phyloP scores from a whole-genome alignment of 1,139 yeast genomes.

The Saccharomyces hybrid region DNA sequence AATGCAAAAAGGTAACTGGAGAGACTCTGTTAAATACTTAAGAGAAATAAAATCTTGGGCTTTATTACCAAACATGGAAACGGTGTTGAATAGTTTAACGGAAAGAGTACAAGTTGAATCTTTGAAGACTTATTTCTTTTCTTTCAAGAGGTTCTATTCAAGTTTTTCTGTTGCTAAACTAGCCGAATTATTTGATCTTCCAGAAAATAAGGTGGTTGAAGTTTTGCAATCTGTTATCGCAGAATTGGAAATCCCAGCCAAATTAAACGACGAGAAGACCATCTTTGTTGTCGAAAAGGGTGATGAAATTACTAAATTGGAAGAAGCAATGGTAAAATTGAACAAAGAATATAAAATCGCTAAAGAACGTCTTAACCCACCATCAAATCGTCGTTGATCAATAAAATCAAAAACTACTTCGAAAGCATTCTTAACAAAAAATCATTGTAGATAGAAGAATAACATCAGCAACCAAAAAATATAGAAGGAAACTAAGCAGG shows the following conservation, averaged over 20 bases:
- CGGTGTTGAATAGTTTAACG: conserved; percentile 61
- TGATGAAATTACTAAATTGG: conserved; percentile 77
- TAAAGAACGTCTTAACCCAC: conserved; percentile 29
- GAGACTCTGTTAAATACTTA: conserved; percentile 62
- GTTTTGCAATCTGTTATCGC: conserved; percentile 71
- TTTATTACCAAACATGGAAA: conserved; percentile 62
- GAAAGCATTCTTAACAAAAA: too few relatives aligned
- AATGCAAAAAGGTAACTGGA: conserved; percentile 88
- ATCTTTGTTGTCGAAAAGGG: conserved; percentile 59
- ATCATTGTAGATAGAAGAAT: too few relatives aligned
- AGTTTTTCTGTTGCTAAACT: conserved; percentile 67
- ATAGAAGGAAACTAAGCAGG: too few relatives aligned
- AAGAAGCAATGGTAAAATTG: conserved; percentile 79
- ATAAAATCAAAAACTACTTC: too few relatives aligned
- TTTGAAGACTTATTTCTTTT: conserved; percentile 80
- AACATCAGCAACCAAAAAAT: too few relatives aligned
- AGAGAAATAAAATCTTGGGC: conserved; percentile 83
- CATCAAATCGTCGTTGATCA: conserved; percentile 20
- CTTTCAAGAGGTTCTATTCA: conserved; percentile 69
- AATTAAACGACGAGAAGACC: conserved; percentile 51
- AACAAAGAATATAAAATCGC: conserved; percentile 60
- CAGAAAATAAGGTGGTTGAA: conserved; percentile 48
- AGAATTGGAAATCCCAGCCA: conserved; percentile 66
- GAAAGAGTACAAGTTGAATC: conserved; percentile 84
- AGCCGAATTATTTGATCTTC: conserved; percentile 58